Base-by-base conservation (phyloP, 306 rosid species). In the Sechiopsis laciniata region DNA sequence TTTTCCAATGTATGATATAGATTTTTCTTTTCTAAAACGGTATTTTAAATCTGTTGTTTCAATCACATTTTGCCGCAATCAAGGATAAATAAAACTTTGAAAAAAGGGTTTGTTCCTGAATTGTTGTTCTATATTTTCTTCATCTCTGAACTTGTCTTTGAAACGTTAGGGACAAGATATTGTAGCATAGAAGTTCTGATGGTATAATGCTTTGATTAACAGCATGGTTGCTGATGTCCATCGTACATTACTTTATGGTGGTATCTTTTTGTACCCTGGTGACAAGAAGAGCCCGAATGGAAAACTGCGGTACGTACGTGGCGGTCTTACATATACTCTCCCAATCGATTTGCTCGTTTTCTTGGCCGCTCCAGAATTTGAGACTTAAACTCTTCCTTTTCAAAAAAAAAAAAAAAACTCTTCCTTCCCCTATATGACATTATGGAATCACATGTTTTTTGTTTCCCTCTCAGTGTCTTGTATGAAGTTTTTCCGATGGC, bases 171-270 rank as follows among this genome's bases (percentile, higher is more conserved):
- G 37, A 21, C 37, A 11, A 4, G 51, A 35, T 72, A 8, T 10
- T n/a, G 26, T 56, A 37, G 35, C 32, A 14, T 60, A 2, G 46
- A 61, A 46, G 55, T 82, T 52, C 42, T 37, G 54, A 15, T 45
- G 55, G 60, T 37, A n/a, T 3, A 45, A 70, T 60, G 13, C 55
- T 6, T 63, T 77, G 60, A 52, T 78, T 66, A 71, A 83, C 91
- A 94, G 99, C 73, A 94, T 94, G 99, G 99, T 94, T 61, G 99
- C 99, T 78, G 99, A 94, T 82, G 95, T 94, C 75, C 99, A 94
- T 81, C 99, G 99, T 26, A 94, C 99, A 63, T 75, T 94, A 89
- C 99, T 94, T 8, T 94, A 94, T 75, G 99, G 99, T 61, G 99
- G 99, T 53, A 79, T 87, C 80, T 94, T 94, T 82, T 86, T 94